Base-by-base conservation (phyloP, 805 yeast genomes). In the Pichia pseudocactophila region DNA sequence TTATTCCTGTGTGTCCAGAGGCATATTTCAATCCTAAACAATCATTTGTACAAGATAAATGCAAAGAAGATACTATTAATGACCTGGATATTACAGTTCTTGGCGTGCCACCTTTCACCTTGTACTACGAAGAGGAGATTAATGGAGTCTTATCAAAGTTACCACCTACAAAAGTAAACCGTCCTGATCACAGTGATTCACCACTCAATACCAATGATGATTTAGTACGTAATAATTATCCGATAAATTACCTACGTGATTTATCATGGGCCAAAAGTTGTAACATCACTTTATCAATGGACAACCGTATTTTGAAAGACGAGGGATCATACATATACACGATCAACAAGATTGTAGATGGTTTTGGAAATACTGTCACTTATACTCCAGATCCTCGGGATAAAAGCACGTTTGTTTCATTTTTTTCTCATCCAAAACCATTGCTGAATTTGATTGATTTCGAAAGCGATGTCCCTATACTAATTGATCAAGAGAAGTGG, bases 81-180 rank as follows among this genome's bases (percentile, higher is more conserved):
- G 49, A 58, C 12, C 48, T 69, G 38, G 56, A 67, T 18, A 68
- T 90, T 27, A 65, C 71, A 2, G 73, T 80, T 1, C 61, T 66
- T 16, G 97, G 97, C 41, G 83, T 87, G 2, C 80, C 90, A 1
- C 97, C 98, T 0, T 60, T 83, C 44, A 73, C 72, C 18, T 62
- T 83, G 30, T 65, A 68, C 34, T 81, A 80, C 54, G 63, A 63
- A 30, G 71, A 70, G 36, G 77, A 76, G 46, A 51, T 66, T 13
- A 58, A 62, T 43, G 66, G 65, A 0, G 51, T 48, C 17, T 41
- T 60, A 13, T 47, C 57, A 1, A 50, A 56, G 30, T 38, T 57
- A n/a, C 63, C 63, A 2, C 51, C 54, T 15, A 51, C 54, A 3
- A 47, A 57, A 11, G 57, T 71, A 18, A 82, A 83, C 2, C 75